Conservation (phyloP, 345 rosid species). For the Corchorus olitorius region DNA sequence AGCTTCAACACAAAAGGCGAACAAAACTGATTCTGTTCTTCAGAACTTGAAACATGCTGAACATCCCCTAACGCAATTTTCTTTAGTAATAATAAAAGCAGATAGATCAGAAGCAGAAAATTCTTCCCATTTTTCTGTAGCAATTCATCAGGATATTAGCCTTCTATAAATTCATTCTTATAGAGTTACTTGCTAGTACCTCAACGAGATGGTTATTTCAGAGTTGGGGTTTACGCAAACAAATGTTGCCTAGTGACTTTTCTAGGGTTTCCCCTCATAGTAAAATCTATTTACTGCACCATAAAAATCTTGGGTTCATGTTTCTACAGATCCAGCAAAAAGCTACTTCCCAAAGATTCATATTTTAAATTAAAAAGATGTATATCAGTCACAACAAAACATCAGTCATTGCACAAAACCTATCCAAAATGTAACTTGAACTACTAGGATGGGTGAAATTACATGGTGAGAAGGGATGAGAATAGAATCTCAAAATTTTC, state of each 20-base stretch:
- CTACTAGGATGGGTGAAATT: constrained; percentile 15
- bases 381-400: neutral
- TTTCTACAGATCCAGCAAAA: neutral
- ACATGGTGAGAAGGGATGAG: neutral
- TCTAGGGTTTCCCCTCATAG: neutral
- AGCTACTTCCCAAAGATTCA: neutral
- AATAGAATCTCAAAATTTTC: constrained; percentile 1
- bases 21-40: neutral
- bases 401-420: neutral
- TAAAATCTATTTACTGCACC: neutral
- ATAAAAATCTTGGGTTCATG: neutral
- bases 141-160: neutral
- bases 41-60: neutral
- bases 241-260: neutral
- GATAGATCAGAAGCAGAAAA: neutral
- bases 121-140: neutral
- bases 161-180: neutral
- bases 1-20: constrained; percentile 10
- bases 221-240: neutral
- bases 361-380: neutral
- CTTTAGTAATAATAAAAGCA: neutral
- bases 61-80: neutral
- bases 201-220: neutral
- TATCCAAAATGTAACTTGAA: neutral
- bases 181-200: too few species aligned